A percentile compares a stretch with the other conserved stretches of the same genome.
Conservation (phyloP, 179 eudicot genomes). For the Amaranthus tricolor region DNA sequence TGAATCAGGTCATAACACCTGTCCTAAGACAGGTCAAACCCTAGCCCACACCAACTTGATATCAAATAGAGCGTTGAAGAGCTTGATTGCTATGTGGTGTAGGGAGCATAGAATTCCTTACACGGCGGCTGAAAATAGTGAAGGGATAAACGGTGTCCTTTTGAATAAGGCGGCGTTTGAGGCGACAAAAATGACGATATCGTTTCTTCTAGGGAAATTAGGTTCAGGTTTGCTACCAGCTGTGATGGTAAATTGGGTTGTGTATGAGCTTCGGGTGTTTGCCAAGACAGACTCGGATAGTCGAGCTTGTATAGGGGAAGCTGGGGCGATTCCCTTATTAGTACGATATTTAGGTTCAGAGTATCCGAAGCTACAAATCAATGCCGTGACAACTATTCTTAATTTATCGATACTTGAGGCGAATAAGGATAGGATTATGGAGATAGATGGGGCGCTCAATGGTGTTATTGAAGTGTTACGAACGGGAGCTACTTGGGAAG, state of each 20-base stretch:
- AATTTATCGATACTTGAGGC: conserved; percentile 71
- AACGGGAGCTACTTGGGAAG: conserved; percentile 85
- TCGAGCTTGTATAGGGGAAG: conserved; percentile 68
- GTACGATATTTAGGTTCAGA: conserved; percentile 50
- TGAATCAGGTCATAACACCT: conserved; percentile 83
- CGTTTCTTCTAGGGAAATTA: conserved; percentile 52
- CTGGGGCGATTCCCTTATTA: conserved; percentile 61
- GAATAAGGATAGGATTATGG: conserved; percentile 73
- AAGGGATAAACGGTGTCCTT: conserved; percentile 31
- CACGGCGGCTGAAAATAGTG: conserved; percentile 38
- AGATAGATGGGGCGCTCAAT: conserved; percentile 60
- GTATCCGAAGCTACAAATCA: conserved; percentile 59
- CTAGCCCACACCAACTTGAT: conserved; percentile 56
- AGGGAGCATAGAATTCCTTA: conserved; percentile 68
- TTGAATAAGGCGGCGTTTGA: conserved; percentile 66
- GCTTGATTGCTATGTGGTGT: conserved; percentile 84
- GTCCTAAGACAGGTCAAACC: conserved; percentile 83
- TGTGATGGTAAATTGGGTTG: conserved; percentile 45
- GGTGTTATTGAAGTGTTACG: conserved; percentile 70
- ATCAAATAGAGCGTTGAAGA: conserved; percentile 65
- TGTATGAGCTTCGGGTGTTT: conserved; percentile 73
- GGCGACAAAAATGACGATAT: conserved; percentile 82
- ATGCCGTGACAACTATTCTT: conserved; percentile 70
- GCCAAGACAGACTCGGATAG: conserved; percentile 78
- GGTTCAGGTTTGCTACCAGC: conserved; percentile 18